Conservation (phyloP, 805 yeast species). For the Alloascoidea hylecoeti region DNA sequence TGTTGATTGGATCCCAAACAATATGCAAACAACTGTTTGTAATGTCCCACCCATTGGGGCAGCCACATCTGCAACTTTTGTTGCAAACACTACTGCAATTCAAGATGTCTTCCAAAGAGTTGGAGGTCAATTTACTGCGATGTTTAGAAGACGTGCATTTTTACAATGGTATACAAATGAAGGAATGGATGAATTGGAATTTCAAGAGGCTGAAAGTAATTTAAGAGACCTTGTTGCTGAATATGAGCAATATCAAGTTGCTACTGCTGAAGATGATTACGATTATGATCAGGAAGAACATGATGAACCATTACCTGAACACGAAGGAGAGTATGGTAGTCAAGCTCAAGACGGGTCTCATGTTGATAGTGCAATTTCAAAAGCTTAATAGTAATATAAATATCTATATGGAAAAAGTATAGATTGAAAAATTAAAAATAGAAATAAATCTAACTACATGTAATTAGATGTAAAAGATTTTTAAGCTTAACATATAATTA, state of each 20-base stretch:
- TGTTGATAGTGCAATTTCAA: no score
- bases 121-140: slow-evolving; percentile 81
- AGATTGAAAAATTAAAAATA: no score
- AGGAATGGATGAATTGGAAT: slow-evolving; percentile 95
- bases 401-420: no score
- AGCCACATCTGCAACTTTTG: slow-evolving; percentile 84
- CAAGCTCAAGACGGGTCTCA: slow-evolving; percentile 6
- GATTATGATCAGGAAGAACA: slow-evolving; percentile 53
- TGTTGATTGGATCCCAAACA: slow-evolving; percentile 96
- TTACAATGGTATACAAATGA: slow-evolving; percentile 93
- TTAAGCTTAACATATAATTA: no score
- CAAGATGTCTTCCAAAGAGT: slow-evolving; percentile 87
- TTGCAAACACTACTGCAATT: slow-evolving; percentile 89
- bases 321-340: slow-evolving; percentile 7
- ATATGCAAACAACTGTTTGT: slow-evolving; percentile 90
- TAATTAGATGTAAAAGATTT: no score
- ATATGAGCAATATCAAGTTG: slow-evolving; percentile 90
- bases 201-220: slow-evolving; percentile 87
- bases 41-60: slow-evolving; percentile 80
- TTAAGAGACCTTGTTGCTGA: slow-evolving; percentile 85
- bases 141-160: slow-evolving; percentile 92
- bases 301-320: slow-evolving; percentile 12
- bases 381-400: no score
- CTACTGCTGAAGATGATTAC: slow-evolving; percentile 66
- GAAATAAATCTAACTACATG: no score